These are phyloP conservation scores for Amylostereum areolatum DNA, from an alignment of 1,284 basidiomycete species.

Conservation along the genomic window DNA sequence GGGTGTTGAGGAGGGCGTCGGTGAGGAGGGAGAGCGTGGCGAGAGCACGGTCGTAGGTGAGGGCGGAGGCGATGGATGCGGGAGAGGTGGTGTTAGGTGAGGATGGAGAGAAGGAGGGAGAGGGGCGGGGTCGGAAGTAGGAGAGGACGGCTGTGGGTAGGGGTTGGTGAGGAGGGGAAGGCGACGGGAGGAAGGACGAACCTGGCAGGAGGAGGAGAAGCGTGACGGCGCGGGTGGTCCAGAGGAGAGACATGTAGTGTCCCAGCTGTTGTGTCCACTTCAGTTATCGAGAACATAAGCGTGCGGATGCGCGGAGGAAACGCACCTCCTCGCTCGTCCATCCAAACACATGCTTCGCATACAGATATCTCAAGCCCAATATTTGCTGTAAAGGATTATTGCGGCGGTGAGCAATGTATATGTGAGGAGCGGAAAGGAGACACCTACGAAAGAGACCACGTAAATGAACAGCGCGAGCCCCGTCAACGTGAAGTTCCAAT, in stretches of 20 bases:
- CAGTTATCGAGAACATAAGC: not conserved
- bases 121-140: constrained; percentile 8
- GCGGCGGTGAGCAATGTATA: not conserved
- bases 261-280: constrained; percentile 28
- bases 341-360: constrained; percentile 43
- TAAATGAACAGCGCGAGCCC: constrained; percentile 41
- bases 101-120: not conserved
- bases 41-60: constrained; percentile 38
- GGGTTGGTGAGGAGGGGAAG: not conserved
- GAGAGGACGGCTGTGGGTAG: constrained; percentile 11
- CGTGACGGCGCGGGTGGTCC: constrained; percentile 41
- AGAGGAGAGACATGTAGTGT: constrained; percentile 46
- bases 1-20: constrained; percentile 21
- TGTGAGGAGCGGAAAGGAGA: not conserved
- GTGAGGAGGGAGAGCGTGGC: constrained; percentile 37
- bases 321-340: constrained; percentile 42
- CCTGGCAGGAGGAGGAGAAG: constrained; percentile 42
- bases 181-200: constrained; percentile 18
- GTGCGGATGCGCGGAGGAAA: too few species aligned
- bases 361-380: constrained; percentile 47
- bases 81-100: not conserved
- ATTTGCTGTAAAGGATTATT: constrained; percentile 31
- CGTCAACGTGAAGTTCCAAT: constrained; percentile 43
- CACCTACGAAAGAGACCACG: constrained; percentile 39
- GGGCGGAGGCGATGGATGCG: constrained; percentile 27